Percentiles rank a stretch among this genome's conserved stretches.
These are phyloP conservation scores for Psidium guajava DNA, from an alignment of 345 rosid species.

Conservation along the genomic window DNA sequence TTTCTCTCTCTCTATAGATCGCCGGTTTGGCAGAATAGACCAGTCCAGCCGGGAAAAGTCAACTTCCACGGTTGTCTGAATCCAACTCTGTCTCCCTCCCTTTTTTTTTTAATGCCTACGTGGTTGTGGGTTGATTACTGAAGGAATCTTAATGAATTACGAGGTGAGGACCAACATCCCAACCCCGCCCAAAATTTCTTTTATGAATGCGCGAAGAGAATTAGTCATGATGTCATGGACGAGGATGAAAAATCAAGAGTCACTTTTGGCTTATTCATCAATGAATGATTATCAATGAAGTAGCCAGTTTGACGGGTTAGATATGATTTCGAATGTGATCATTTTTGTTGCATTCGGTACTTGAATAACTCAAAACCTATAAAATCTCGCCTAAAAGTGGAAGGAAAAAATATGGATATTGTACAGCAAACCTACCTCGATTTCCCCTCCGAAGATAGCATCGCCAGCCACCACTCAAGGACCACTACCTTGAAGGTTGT, in stretches of 20 bases:
- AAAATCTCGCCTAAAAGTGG: too few relatives aligned
- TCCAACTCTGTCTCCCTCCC: neutral
- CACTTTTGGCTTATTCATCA: neutral
- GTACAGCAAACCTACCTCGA: fast-evolving
- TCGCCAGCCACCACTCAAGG: neutral
- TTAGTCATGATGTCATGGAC: neutral
- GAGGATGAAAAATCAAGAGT: neutral
- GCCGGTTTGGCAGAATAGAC: neutral
- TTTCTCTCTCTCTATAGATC: neutral
- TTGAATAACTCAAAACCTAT: neutral
- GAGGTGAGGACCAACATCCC: neutral
- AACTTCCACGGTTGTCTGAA: constrained; percentile 1
- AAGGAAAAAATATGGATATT: fast-evolving
- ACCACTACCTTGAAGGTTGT: neutral
- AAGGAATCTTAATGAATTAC: neutral
- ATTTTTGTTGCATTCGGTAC: fast-evolving
- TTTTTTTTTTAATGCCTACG: neutral
- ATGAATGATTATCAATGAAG: neutral
- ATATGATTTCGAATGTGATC: neutral
- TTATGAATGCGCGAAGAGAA: neutral
- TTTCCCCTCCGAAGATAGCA: fast-evolving
- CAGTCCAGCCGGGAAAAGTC: neutral
- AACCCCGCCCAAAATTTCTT: neutral
- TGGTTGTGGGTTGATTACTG: neutral
- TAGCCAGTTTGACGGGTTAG: neutral